Evolutionary conservation across 148 eudicot genomes (phyloP), one percentile per base, ranked within the genome.

Genomic region (Persicaria maculosa): DNA sequence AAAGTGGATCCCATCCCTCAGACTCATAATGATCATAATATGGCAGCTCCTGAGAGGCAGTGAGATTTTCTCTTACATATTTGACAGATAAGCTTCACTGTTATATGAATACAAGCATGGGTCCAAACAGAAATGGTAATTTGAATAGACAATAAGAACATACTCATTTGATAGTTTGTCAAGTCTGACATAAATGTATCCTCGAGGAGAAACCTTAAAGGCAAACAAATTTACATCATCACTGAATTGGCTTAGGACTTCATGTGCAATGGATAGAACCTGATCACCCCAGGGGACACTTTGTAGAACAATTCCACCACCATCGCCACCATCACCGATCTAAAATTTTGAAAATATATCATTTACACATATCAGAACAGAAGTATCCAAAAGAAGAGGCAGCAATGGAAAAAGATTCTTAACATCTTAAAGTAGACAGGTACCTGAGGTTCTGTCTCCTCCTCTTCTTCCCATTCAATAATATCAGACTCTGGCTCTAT

Each of bases 291-390:
- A 96, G 67, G 85, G 77, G 73, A 93, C 85, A 73, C 85, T 88
- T 73, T 92, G 88, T 36, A 96, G 83, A 75, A 84, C 93, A 46
- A 96, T 77, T 77, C 99, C 99, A 78, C 99, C 98, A 43, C 98
- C 98, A 84, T 88, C 92, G 43, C 96, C 97, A 78, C 99, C 99
- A 83, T 96, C 97, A 15, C 90, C 99, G 75, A 89, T 74, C 97
- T 96, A 74, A 20, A 72, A 57, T 64, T 80, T 67, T 62, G 68
- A 74, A 55, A 54, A 44, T 72, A 57, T 47, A 73, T 10, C 31
- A 68, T 47, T 46, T 7, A n/a, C 7, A 4, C 59, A 40, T 6
- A 15, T 50, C 22, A 31, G 40, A 40, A 43, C 31, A 16, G 20
- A 7, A 50, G 17, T 10, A 6, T 0, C 5, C 43, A 62, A 65